Conservation (phyloP, 495 filamentous ascomycete species). For the Penicillium manginii region DNA sequence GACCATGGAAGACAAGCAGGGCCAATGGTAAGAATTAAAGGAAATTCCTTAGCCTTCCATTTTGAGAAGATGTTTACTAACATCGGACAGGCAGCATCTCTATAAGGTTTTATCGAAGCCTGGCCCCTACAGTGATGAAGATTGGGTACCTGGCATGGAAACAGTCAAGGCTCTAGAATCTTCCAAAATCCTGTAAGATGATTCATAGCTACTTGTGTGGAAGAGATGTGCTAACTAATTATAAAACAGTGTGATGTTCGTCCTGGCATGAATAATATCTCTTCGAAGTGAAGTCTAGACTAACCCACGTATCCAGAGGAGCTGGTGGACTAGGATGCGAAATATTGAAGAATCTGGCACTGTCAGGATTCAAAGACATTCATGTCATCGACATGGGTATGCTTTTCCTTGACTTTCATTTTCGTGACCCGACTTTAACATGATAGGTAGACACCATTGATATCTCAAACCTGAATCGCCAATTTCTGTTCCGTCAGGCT, state of each 20-base stretch:
- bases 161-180: slow-evolving; percentile 62
- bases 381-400: slow-evolving; percentile 99
- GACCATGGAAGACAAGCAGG: background rate
- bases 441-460: slow-evolving; percentile 82
- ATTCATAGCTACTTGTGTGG: background rate
- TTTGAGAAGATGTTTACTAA: slow-evolving; percentile 13
- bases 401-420: slow-evolving; percentile 3
- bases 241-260: slow-evolving; percentile 41
- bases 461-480: slow-evolving; percentile 96
- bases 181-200: slow-evolving; percentile 70
- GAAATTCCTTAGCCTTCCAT: background rate
- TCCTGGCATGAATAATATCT: slow-evolving; percentile 2
- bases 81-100: slow-evolving; percentile 69
- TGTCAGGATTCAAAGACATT: slow-evolving; percentile 95
- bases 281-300: slow-evolving; percentile 3
- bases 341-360: slow-evolving; percentile 92
- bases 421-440: slow-evolving; percentile 15
- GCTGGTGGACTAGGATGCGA: slow-evolving; percentile 97
- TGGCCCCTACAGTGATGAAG: slow-evolving; percentile 78
- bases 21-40: slow-evolving; percentile 2
- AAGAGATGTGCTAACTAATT: slow-evolving; percentile 24
- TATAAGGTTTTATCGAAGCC: slow-evolving; percentile 72
- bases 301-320: slow-evolving; percentile 58
- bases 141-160: slow-evolving; percentile 65
- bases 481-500: slow-evolving; percentile 91